Base-by-base conservation (phyloP, 2,329 filamentous ascomycete genomes). In the Colletotrichum horii region DNA sequence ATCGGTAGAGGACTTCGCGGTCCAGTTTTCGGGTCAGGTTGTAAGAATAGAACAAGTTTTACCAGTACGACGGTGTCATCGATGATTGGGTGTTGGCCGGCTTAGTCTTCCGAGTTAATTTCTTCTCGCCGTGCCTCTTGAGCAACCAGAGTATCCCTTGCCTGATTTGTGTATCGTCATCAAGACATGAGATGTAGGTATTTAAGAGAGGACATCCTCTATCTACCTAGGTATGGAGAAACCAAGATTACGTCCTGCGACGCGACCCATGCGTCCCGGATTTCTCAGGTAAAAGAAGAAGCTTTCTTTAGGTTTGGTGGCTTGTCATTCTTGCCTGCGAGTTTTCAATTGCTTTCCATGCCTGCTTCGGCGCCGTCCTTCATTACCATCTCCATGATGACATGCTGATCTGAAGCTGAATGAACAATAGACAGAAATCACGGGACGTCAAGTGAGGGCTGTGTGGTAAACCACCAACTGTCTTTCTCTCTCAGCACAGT, bases 341-440 rank as follows among this genome's bases (percentile, higher is more conserved):
- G 11, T 14, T 48, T 3, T 5, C 0, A 1, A 0, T 1, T 22
- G 43, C 11, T 0, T 22, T 48, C 43, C n/a, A 2, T 14, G 0
- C 19, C 2, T 3, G n/a, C 6, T 48, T 48, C n/a, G 6, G 43
- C 0, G 43, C 0, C 43, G 6, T 48, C 43, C n/a, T 14, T 22
- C 43, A 48, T 22, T 22, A 14, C 6, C 11, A 4, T 22, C 9
- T 48, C 4, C 11, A 22, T 12, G 3, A 32, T 32, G 30, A 32
- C 3, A 3, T 32, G 30, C 1, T 32, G 30, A 32, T 48, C 43
- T 14, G 11, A 52, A 52, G 43, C 43, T 14, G 11, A 14, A 52
- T 1, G 22, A 22, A 52, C 43, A 52, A 22, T 0, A 2, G 6
- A n/a, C 43, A 22, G 43, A 52, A 22, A 3, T 14, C 1, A 4